Evolutionary conservation across 305 asterid species (phyloP).

Genomic region (Withania somnifera): DNA sequence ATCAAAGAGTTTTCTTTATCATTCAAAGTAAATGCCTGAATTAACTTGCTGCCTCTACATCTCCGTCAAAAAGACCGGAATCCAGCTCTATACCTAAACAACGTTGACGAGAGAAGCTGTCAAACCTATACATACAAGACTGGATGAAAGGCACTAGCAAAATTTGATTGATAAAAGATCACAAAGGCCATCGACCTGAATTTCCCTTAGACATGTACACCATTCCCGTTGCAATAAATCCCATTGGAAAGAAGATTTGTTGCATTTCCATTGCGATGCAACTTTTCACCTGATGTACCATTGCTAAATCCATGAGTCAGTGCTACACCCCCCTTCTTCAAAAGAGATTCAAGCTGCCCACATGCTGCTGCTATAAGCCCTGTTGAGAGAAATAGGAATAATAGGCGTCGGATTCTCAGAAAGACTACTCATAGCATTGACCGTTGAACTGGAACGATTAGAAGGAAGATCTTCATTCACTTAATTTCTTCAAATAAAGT

Average conservation of each 20-base stretch:
- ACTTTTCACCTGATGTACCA: slow-evolving; percentile 29
- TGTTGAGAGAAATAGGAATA: slow-evolving; percentile 16
- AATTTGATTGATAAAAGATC: slow-evolving; percentile 10
- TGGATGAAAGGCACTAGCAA: slow-evolving; percentile 18
- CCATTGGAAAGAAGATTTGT: slow-evolving; percentile 45
- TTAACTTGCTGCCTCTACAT: slow-evolving; percentile 19
- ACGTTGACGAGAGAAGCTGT: slow-evolving; percentile 12
- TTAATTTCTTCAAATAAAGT: not conserved
- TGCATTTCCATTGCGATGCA: slow-evolving; percentile 28
- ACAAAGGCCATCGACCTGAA: not conserved
- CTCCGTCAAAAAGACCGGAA: slow-evolving; percentile 53
- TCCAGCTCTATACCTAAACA: slow-evolving; percentile 28
- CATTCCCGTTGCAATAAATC: slow-evolving; percentile 59
- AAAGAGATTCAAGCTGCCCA: slow-evolving; percentile 57
- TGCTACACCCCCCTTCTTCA: slow-evolving; percentile 31
- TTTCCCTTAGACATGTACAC: slow-evolving; percentile 47
- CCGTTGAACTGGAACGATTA: not conserved
- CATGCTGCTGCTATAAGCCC: slow-evolving; percentile 80
- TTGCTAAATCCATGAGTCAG: slow-evolving; percentile 29
- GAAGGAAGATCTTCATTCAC: not conserved
- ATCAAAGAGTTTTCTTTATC: not conserved
- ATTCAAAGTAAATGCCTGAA: not conserved
- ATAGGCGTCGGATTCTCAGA: not conserved
- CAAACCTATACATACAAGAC: slow-evolving; percentile 26
- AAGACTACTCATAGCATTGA: not conserved